Evolutionary conservation across 345 rosid genomes (phyloP).

Genomic region (Raphanus raphanistrum): DNA sequence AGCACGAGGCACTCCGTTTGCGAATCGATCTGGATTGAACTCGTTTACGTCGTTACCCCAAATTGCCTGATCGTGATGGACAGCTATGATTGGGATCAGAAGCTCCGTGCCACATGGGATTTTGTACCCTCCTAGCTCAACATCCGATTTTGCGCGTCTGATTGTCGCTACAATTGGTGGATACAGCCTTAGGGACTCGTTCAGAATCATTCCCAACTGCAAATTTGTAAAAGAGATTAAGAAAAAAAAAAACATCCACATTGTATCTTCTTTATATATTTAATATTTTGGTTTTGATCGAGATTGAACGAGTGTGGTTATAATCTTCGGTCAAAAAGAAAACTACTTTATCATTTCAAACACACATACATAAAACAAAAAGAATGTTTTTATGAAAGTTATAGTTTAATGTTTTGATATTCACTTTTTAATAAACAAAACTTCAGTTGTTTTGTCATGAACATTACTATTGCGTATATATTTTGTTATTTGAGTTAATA

Average conservation of each 20-base stretch:
- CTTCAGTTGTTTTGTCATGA: neutral
- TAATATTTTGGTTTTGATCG: neutral
- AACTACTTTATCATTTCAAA: neutral
- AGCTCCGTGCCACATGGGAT: slow-evolving; percentile 74
- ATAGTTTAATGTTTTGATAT: neutral
- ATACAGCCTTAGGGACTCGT: slow-evolving; percentile 66
- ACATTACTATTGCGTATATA: neutral
- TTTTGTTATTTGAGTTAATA: neutral
- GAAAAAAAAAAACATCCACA: neutral
- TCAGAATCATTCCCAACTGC: slow-evolving; percentile 70
- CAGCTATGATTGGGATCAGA: slow-evolving; percentile 64
- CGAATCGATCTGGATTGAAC: slow-evolving; percentile 74
- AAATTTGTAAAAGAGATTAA: neutral
- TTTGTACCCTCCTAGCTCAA: slow-evolving; percentile 71
- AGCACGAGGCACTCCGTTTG: slow-evolving; percentile 69
- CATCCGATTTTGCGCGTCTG: slow-evolving; percentile 58
- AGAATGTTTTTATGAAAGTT: neutral
- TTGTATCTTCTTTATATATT: neutral
- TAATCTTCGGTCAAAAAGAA: neutral
- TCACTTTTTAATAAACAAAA: neutral
- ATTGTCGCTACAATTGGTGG: slow-evolving; percentile 78
- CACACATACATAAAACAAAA: neutral
- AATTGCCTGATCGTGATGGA: slow-evolving; percentile 70
- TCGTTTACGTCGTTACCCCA: slow-evolving; percentile 83
- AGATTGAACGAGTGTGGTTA: neutral